Conservation (phyloP, 2,329 filamentous ascomycete genomes). For the Colletotrichum musae region DNA sequence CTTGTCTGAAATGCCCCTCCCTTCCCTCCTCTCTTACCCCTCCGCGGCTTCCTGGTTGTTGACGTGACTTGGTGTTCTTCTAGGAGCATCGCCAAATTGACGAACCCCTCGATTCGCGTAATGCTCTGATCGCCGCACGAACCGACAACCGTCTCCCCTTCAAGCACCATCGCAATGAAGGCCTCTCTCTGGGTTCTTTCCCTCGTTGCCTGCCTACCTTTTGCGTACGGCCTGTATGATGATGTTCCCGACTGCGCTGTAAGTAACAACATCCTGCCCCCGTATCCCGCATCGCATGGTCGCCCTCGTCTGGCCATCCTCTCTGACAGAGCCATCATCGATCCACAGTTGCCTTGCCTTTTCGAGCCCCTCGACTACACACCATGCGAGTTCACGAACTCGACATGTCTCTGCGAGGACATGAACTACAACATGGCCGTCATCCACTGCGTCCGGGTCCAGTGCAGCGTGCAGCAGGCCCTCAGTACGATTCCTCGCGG, state of each 20-base stretch:
- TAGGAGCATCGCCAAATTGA: not conserved
- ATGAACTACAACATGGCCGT: conserved; percentile 37
- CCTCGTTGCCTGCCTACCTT: conserved; percentile 6
- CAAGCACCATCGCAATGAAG: conserved; percentile 15
- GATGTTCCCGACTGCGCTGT: conserved; percentile 34
- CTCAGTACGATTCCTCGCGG: not conserved
- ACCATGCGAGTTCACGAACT: conserved; percentile 18
- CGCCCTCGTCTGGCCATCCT: not conserved
- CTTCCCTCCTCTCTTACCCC: not conserved
- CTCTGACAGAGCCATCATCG: not conserved
- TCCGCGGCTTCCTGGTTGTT: not conserved
- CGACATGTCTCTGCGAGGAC: conserved; percentile 31
- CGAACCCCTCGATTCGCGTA: not conserved
- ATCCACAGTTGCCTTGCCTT: conserved; percentile 19
- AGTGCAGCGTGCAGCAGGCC: conserved; percentile 35
- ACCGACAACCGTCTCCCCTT: not conserved
- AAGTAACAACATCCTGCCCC: not conserved
- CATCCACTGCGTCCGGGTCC: conserved; percentile 31
- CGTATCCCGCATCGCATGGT: not conserved
- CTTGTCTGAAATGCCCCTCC: conserved; percentile 1
- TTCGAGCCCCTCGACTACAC: conserved; percentile 31
- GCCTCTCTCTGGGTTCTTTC: conserved; percentile 7
- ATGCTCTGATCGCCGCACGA: conserved; percentile 17
- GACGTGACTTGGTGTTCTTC: not conserved
- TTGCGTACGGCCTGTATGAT: conserved; percentile 34